These are phyloP conservation scores for Cystobasidium onofrii DNA, from an alignment of 768 basidiomycete species.

Conservation along the genomic window DNA sequence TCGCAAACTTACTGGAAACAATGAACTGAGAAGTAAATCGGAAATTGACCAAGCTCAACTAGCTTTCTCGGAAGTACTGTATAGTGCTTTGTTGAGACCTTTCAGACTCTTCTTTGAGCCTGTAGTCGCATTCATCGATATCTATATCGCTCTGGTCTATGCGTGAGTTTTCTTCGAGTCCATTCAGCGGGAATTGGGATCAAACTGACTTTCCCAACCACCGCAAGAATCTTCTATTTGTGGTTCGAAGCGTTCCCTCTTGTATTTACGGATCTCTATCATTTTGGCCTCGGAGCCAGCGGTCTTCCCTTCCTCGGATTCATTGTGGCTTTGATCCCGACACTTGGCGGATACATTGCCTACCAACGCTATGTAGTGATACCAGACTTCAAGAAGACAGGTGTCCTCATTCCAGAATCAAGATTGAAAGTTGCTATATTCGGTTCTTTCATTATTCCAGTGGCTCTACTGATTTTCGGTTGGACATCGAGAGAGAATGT, in stretches of 20 bases:
- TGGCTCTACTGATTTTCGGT: slow-evolving; percentile 31
- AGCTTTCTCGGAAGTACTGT: background rate
- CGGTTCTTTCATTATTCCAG: background rate
- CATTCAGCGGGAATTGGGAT: background rate
- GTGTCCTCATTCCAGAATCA: slow-evolving; percentile 28
- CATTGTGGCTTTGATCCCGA: slow-evolving; percentile 21
- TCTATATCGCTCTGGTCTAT: slow-evolving; percentile 34
- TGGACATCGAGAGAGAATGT: background rate
- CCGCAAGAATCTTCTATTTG: slow-evolving; percentile 19
- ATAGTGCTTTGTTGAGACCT: slow-evolving; percentile 30
- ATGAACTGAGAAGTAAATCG: slow-evolving; percentile 39
- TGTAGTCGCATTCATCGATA: slow-evolving; percentile 30
- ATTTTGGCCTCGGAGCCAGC: slow-evolving; percentile 8
- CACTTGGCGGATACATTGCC: slow-evolving; percentile 7
- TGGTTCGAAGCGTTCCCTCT: slow-evolving; percentile 32
- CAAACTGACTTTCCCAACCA: background rate
- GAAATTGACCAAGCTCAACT: slow-evolving; percentile 41
- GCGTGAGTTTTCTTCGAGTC: background rate
- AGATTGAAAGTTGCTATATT: slow-evolving; percentile 23
- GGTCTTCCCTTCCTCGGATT: slow-evolving; percentile 29
- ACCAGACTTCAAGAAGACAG: slow-evolving; percentile 29
- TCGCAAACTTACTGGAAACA: slow-evolving; percentile 46
- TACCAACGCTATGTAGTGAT: slow-evolving; percentile 29
- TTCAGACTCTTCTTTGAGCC: slow-evolving; percentile 35
- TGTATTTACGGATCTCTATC: slow-evolving; percentile 4